Evolutionary conservation across 768 basidiomycete genomes (phyloP).

Genomic region (Leccinum olivaceopallidum): DNA sequence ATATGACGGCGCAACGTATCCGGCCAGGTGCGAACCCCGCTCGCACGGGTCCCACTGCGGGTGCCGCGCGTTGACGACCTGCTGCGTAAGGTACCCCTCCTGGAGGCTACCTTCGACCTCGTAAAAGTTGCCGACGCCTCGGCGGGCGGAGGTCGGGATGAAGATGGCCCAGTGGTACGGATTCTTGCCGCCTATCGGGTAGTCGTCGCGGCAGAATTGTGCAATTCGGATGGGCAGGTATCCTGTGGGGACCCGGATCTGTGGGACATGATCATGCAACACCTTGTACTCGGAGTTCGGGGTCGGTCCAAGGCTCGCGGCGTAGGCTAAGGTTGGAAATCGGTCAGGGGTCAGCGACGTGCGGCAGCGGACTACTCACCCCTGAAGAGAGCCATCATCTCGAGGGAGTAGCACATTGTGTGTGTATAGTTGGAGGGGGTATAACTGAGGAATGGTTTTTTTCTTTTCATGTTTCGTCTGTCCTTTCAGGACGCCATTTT

Average conservation of each 20-base stretch:
- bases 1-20: slow-evolving; percentile 8
- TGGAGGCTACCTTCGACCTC: slow-evolving; percentile 15
- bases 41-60: slow-evolving; percentile 14
- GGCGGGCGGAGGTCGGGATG: slow-evolving; percentile 19
- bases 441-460: too few species aligned
- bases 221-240: slow-evolving; percentile 17
- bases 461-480: too few species aligned
- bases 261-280: slow-evolving; percentile 6
- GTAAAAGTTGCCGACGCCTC: slow-evolving; percentile 24
- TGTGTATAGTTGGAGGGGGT: too few species aligned
- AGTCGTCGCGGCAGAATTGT: slow-evolving; percentile 15
- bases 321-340: slow-evolving; percentile 6
- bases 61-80: slow-evolving; percentile 19
- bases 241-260: slow-evolving; percentile 13
- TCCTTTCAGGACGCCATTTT: too few species aligned
- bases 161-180: slow-evolving; percentile 25
- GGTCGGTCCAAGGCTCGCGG: slow-evolving; percentile 2
- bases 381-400: too few species aligned
- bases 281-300: slow-evolving; percentile 7
- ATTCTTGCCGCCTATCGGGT: background rate
- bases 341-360: background rate
- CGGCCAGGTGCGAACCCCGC: slow-evolving; percentile 13
- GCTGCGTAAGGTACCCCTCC: slow-evolving; percentile 15
- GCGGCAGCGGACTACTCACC: too few species aligned
- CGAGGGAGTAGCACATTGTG: too few species aligned